Evolutionary conservation across 352 stramenopile species (phyloP), one percentile per base, ranked within the genome.

Genomic region (Globisporangium paddicum): DNA sequence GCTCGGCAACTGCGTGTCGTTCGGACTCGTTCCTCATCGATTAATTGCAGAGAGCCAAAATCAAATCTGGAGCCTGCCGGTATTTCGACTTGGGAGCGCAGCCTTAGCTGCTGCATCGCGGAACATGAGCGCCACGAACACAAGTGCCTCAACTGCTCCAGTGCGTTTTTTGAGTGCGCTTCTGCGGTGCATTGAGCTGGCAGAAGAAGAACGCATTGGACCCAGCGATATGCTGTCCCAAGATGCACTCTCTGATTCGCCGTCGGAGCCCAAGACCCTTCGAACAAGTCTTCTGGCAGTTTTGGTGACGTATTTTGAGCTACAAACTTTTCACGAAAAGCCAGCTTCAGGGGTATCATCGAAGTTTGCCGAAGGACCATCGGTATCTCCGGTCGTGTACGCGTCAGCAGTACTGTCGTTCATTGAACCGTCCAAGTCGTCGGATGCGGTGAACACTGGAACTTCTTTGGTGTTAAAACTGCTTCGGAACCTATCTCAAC

Each of bases 1-100:
- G 16, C 58, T 87, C 14, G 70, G 72, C 52, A 82, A 69, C 47
- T 79, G 72, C 41, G 54, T 86, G 52, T 69, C 64, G 16, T 81
- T 77, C 48, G 44, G 34, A 2, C 61, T 89, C 49, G 58, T 89
- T n/a, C 68, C 77, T 21, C 44, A 62, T 2, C 16, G 65, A 11
- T 53, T 59, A 19, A 68, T 86, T 30, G 67, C 70, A 58, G 48
- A 60, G 19, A 75, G 47, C n/a, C 69, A 67, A 23, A 28, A 30
- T 18, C 52, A 63, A 34, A 53, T 87, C 10, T 83, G 75, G 73
- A 71, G 67, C 60, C 61, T 87, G 35, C 66, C 77, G 45, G 73
- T 74, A 26, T 80, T 87, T 65, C 67, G 66, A 18, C 32, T 9
- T 34, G 32, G 35, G 25, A 35, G 34, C 11, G 11, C 21, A 11